Evolutionary conservation across 2,329 filamentous ascomycete genomes (phyloP).

Genomic region (Fusarium luffae): DNA sequence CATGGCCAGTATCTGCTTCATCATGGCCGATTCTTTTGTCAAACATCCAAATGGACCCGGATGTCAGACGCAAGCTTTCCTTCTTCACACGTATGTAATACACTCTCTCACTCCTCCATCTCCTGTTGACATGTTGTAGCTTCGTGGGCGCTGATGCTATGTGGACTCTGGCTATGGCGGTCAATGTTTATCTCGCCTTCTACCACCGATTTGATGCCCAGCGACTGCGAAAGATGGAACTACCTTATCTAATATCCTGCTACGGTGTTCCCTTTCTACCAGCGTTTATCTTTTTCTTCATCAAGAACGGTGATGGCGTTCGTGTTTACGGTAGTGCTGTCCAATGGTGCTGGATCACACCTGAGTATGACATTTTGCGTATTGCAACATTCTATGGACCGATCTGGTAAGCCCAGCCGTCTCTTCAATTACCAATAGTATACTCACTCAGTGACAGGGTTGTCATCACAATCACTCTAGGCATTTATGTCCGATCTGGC

Average conservation of each 20-base stretch:
- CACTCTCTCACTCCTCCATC: accelerated
- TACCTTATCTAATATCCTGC: background rate
- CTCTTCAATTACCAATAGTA: too few relatives aligned
- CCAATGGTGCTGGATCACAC: constrained; percentile 13
- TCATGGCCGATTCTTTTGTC: constrained; percentile 10
- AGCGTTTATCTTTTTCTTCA: background rate
- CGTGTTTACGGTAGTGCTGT: background rate
- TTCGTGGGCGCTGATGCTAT: constrained; percentile 10
- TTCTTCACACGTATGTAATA: background rate
- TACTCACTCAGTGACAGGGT: too few relatives aligned
- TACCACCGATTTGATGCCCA: constrained; percentile 9
- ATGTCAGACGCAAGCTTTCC: background rate
- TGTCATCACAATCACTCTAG: background rate
- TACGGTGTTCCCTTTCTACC: constrained; percentile 1
- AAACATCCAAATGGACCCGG: background rate
- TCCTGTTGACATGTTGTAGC: background rate
- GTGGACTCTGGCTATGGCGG: constrained; percentile 15
- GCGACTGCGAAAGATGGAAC: background rate
- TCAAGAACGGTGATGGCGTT: background rate
- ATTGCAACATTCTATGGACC: constrained; percentile 12
- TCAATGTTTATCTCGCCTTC: constrained; percentile 16
- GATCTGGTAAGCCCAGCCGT: too few relatives aligned
- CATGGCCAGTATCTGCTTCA: constrained; percentile 17
- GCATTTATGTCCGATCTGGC: background rate
- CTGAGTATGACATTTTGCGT: background rate